phyloP scores from a whole-genome alignment of 768 basidiomycete genomes.

The Hericium rajendrae region DNA sequence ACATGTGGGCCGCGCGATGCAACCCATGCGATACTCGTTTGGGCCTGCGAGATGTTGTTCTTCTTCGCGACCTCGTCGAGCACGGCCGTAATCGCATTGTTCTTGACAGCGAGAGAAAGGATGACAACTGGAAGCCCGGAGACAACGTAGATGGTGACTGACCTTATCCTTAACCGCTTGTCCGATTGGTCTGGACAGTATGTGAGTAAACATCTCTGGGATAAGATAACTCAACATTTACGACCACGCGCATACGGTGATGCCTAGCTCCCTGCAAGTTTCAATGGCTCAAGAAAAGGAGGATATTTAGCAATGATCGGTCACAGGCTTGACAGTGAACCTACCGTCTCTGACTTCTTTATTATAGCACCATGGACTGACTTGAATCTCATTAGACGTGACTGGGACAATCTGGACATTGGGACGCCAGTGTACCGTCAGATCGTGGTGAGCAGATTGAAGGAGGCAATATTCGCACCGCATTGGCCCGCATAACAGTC shows the following conservation, averaged over 20 bases:
- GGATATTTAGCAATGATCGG: neutral
- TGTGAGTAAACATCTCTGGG: too few species aligned
- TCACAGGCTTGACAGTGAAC: neutral
- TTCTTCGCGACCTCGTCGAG: slow-evolving; percentile 29
- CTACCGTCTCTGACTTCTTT: slow-evolving; percentile 38
- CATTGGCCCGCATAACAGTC: slow-evolving; percentile 32
- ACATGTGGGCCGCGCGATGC: slow-evolving; percentile 24
- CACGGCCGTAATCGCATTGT: slow-evolving; percentile 30
- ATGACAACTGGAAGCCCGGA: too few species aligned
- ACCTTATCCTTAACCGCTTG: too few species aligned
- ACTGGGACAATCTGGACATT: slow-evolving; percentile 20
- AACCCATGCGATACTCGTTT: slow-evolving; percentile 29
- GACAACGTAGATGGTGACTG: too few species aligned
- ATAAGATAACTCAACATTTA: neutral
- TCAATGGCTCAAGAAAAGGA: slow-evolving; percentile 32
- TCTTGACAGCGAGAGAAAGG: slow-evolving; percentile 7
- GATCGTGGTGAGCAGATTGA: slow-evolving; percentile 6
- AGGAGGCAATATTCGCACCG: neutral
- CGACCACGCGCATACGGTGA: slow-evolving; percentile 52
- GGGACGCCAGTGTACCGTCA: neutral
- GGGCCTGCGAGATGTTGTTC: slow-evolving; percentile 30
- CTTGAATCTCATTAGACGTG: slow-evolving; percentile 56
- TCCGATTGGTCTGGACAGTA: too few species aligned
- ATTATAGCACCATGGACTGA: slow-evolving; percentile 55
- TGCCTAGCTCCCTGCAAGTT: slow-evolving; percentile 42